Conservation (phyloP, 2,329 filamentous ascomycete species). For the Neurospora crassa region DNA sequence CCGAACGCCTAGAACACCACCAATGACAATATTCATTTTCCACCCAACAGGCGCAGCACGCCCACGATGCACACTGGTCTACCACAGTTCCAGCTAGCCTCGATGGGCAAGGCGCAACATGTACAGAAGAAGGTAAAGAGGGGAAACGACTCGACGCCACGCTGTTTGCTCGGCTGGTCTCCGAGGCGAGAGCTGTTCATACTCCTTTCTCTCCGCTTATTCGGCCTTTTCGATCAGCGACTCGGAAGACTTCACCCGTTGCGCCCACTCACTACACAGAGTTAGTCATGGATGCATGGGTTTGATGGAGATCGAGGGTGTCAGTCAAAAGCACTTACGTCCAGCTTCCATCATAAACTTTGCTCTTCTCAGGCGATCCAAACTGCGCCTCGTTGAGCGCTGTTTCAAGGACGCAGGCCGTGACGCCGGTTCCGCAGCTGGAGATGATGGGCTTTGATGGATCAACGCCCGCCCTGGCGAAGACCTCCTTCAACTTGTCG, state of each 20-base stretch:
- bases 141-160: background rate
- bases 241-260: slow-evolving; percentile 51
- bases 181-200: background rate
- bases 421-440: slow-evolving; percentile 89
- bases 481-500: slow-evolving; percentile 63
- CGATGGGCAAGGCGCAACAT: background rate
- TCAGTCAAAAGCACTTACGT: slow-evolving; percentile 54
- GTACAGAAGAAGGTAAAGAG: background rate
- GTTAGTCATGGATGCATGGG: slow-evolving; percentile 18
- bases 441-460: slow-evolving; percentile 72
- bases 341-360: slow-evolving; percentile 94
- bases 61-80: background rate
- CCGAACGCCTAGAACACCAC: slow-evolving; percentile 11
- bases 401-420: slow-evolving; percentile 81
- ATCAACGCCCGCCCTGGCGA: slow-evolving; percentile 72
- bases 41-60: background rate
- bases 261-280: slow-evolving; percentile 52
- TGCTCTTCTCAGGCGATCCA: slow-evolving; percentile 55
- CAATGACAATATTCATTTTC: background rate
- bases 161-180: background rate
- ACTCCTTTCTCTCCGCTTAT: background rate
- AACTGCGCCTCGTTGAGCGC: slow-evolving; percentile 72
- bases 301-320: background rate
- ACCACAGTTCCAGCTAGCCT: background rate
- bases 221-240: slow-evolving; percentile 48